Conservation (phyloP, 345 rosid species). For the Salix dunnii region DNA sequence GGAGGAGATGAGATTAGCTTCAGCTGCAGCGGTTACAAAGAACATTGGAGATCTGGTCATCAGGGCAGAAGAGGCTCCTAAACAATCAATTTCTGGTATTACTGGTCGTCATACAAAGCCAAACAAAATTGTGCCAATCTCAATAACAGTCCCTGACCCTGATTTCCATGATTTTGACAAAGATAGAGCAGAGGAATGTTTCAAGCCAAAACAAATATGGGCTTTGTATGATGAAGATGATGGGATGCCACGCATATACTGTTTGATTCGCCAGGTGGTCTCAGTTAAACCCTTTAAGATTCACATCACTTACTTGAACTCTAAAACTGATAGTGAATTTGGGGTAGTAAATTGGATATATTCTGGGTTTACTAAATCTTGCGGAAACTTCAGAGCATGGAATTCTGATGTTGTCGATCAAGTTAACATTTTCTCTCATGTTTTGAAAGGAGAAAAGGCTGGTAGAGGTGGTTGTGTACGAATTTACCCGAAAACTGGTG, state of each 20-base stretch:
- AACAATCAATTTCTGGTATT: constrained; percentile 19
- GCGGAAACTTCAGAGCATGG: constrained; percentile 91
- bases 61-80: constrained; percentile 29
- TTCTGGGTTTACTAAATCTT: constrained; percentile 86
- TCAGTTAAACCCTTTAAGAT: constrained; percentile 82
- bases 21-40: constrained; percentile 38
- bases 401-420: constrained; percentile 79
- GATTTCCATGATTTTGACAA: constrained; percentile 96
- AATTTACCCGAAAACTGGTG: constrained; percentile 86
- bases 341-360: constrained; percentile 83
- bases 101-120: constrained; percentile 34
- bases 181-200: constrained; percentile 86
- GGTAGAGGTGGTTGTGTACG: constrained; percentile 97
- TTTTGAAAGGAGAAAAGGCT: constrained; percentile 74
- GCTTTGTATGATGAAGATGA: constrained; percentile 96
- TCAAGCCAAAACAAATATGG: constrained; percentile 92
- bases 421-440: constrained; percentile 91
- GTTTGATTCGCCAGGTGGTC: constrained; percentile 76
- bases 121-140: constrained; percentile 42
- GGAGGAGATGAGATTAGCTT: constrained; percentile 54
- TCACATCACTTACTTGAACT: constrained; percentile 77
- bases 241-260: constrained; percentile 95
- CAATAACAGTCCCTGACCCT: constrained; percentile 82
- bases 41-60: constrained; percentile 32
- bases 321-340: constrained; percentile 87